Evolutionary conservation across 805 yeast species (phyloP), one percentile per base, ranked within the genome.

Genomic region (Kluyveromyces starmeri): DNA sequence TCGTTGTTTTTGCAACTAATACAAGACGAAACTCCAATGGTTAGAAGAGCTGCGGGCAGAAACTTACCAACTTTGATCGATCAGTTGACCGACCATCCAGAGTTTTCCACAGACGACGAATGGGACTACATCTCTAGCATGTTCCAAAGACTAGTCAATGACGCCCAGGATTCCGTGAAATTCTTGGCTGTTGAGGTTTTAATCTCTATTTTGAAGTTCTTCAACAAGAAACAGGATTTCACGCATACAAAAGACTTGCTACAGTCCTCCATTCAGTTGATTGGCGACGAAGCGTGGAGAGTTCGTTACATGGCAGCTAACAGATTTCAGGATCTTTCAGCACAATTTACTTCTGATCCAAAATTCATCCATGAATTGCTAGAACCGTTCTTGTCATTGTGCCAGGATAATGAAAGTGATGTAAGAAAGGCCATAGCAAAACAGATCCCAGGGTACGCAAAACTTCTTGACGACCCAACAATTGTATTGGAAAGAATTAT

Each of bases 261-360:
- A 41, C 65, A 68, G 34, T 72, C 78, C 43, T 70, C 94, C 2
- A 68, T 80, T 44, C 74, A 75, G 44, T 68, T 92, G 45, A 78
- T 84, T 39, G 73, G 70, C 44, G 98, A 92, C 63, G 85, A 83
- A 60, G 81, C 94, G 52, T 92, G 99, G 99, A 78, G 98, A 60
- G 97, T 92, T 38, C 78, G 98, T 52, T 92, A 89, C 62, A 86
- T 92, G 78, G 94, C 95, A 21, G 95, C 96, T n/a, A 96, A 89
- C 56, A 72, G 86, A 49, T 88, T 86, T 53, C 83, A 78, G 47
- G 65, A 68, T 42, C 71, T 92, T 40, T 84, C 94, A 2, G 47
- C 62, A 12, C 76, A 75, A 44, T 78, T 88, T 51, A 66, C 68
- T 46, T 66, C 69, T 41, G 68, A 73, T 32, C 73, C 70, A 25